These are phyloP conservation scores for Psilocybe cyanescens DNA, from an alignment of 768 basidiomycete genomes.

Conservation along the genomic window DNA sequence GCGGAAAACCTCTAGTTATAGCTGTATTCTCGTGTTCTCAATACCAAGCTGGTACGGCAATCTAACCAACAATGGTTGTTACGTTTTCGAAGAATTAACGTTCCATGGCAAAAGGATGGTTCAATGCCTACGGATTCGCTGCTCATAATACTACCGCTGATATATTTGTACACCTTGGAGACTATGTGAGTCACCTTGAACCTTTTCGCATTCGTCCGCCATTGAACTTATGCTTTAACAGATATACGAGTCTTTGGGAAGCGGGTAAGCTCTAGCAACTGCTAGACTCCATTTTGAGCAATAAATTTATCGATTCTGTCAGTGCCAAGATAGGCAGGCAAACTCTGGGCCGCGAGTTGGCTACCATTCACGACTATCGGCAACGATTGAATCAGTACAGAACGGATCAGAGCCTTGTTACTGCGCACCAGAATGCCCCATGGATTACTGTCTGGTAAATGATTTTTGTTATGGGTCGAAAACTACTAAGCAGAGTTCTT, in stretches of 20 bases:
- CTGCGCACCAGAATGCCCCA: slow-evolving; percentile 51
- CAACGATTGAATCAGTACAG: slow-evolving; percentile 55
- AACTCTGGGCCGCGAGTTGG: slow-evolving; percentile 56
- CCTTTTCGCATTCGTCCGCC: neutral
- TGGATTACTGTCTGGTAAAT: slow-evolving; percentile 61
- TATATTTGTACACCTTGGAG: slow-evolving; percentile 60
- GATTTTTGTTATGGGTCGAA: neutral
- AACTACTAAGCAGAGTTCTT: neutral
- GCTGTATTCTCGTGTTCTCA: slow-evolving; percentile 65
- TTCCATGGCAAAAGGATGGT: slow-evolving; percentile 43
- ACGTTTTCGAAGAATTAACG: neutral
- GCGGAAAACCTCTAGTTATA: slow-evolving; percentile 55
- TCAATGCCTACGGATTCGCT: slow-evolving; percentile 64
- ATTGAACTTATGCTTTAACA: slow-evolving; percentile 16
- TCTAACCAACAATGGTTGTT: neutral
- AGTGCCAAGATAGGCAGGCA: slow-evolving; percentile 53
- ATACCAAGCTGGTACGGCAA: slow-evolving; percentile 46
- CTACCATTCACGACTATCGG: slow-evolving; percentile 59
- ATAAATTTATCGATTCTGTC: neutral
- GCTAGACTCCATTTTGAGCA: neutral
- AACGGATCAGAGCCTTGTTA: slow-evolving; percentile 50
- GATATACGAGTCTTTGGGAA: slow-evolving; percentile 55
- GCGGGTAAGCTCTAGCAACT: slow-evolving; percentile 23
- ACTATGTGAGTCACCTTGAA: slow-evolving; percentile 47
- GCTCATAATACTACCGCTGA: slow-evolving; percentile 56